These are phyloP conservation scores for Phaeosphaeria sp. DNA, from an alignment of 2,329 filamentous ascomycete genomes.

Conservation along the genomic window DNA sequence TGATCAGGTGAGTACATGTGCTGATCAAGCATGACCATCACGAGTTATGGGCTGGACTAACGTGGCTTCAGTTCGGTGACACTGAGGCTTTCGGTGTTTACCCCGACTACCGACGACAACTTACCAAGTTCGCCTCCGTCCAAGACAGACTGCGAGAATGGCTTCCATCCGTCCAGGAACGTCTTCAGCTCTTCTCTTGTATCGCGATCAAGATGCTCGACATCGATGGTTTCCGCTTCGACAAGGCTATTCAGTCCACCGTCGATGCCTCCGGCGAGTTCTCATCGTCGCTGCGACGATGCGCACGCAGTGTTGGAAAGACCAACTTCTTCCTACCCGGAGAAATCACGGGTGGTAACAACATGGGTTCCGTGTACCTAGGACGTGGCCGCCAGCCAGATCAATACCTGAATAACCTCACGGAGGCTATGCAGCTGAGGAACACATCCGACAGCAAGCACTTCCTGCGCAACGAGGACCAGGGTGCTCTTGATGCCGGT, in stretches of 20 bases:
- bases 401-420: background rate
- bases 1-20: background rate
- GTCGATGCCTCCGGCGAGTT: background rate
- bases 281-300: background rate
- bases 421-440: background rate
- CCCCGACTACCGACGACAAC: background rate
- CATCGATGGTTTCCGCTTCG: slow-evolving; percentile 1
- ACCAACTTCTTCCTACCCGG: background rate
- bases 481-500: background rate
- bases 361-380: background rate
- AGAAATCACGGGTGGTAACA: background rate
- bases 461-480: background rate
- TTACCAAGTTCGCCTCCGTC: background rate
- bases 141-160: background rate
- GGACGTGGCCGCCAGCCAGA: background rate
- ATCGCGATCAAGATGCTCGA: background rate
- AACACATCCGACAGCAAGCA: background rate
- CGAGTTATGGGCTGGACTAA: background rate
- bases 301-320: background rate
- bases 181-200: background rate
- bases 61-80: background rate
- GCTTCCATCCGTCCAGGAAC: background rate
- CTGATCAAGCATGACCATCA: background rate
- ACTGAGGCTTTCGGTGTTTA: background rate
- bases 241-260: background rate